phyloP scores from a whole-genome alignment of 768 basidiomycete species.

The Termitomyces sp. region DNA sequence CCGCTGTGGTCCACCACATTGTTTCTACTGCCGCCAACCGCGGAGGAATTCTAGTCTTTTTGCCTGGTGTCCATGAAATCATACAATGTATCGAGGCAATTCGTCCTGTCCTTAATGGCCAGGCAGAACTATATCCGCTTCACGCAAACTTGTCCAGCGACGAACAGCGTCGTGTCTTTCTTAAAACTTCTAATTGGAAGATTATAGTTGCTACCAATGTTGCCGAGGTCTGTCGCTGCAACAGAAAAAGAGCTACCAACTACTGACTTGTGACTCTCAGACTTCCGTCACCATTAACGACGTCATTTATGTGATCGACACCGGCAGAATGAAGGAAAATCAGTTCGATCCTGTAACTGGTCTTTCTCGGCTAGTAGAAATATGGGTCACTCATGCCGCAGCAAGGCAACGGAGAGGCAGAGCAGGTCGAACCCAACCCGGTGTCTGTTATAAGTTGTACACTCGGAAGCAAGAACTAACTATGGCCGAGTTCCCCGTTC shows the following conservation, averaged over 20 bases:
- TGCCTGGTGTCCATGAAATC: constrained; percentile 89
- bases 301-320: constrained; percentile 79
- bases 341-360: constrained; percentile 66
- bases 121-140: constrained; percentile 63
- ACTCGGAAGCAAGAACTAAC: constrained; percentile 65
- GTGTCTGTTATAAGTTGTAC: constrained; percentile 85
- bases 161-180: constrained; percentile 80
- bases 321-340: constrained; percentile 83
- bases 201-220: constrained; percentile 90
- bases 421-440: constrained; percentile 82
- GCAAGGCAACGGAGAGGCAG: constrained; percentile 83
- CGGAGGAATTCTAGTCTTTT: constrained; percentile 81
- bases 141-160: constrained; percentile 86
- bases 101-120: constrained; percentile 25
- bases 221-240: constrained; percentile 56
- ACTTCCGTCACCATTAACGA: constrained; percentile 92
- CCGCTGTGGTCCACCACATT: constrained; percentile 61
- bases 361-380: constrained; percentile 73
- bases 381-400: constrained; percentile 74
- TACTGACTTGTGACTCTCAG: constrained; percentile 27
- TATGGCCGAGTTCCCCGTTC: constrained; percentile 70
- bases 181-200: constrained; percentile 62
- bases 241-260: not conserved
- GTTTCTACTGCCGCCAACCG: constrained; percentile 37
- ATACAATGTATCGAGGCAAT: constrained; percentile 68